These are phyloP conservation scores for Sporothrix pseudoabietina DNA, from an alignment of 2,329 filamentous ascomycete genomes.

Conservation along the genomic window DNA sequence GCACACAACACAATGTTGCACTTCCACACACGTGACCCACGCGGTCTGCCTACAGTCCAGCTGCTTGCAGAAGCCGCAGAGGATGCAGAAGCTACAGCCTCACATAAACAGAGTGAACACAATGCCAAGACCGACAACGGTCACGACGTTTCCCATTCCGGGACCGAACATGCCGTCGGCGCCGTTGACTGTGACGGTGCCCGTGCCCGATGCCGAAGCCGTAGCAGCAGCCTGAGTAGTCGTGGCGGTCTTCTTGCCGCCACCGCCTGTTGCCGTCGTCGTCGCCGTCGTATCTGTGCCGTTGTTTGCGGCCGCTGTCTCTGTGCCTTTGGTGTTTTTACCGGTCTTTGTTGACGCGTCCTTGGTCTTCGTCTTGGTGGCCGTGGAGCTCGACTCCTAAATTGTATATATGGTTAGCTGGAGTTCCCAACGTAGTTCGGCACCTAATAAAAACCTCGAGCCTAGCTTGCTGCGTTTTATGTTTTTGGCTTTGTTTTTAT, in stretches of 20 bases:
- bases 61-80: no score
- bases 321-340: not conserved
- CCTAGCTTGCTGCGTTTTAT: no score
- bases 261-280: constrained; percentile 1
- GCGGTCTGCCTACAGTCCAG: not conserved
- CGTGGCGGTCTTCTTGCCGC: constrained; percentile 22
- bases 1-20: no score
- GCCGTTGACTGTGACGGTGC: constrained; percentile 25
- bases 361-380: constrained; percentile 30
- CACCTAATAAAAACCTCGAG: not conserved
- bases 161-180: constrained; percentile 22
- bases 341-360: constrained; percentile 21
- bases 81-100: not conserved
- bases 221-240: constrained; percentile 18
- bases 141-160: constrained; percentile 26
- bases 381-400: constrained; percentile 21
- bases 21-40: not conserved
- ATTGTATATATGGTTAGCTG: not conserved
- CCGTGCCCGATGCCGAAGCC: constrained; percentile 14
- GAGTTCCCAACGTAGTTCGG: not conserved
- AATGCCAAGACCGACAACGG: constrained; percentile 30
- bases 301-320: constrained; percentile 7
- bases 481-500: no score
- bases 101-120: constrained; percentile 30
- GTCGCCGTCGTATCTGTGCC: constrained; percentile 17